phyloP scores from a whole-genome alignment of 2,329 filamentous ascomycete genomes.

The Talaromyces funiculosus region DNA sequence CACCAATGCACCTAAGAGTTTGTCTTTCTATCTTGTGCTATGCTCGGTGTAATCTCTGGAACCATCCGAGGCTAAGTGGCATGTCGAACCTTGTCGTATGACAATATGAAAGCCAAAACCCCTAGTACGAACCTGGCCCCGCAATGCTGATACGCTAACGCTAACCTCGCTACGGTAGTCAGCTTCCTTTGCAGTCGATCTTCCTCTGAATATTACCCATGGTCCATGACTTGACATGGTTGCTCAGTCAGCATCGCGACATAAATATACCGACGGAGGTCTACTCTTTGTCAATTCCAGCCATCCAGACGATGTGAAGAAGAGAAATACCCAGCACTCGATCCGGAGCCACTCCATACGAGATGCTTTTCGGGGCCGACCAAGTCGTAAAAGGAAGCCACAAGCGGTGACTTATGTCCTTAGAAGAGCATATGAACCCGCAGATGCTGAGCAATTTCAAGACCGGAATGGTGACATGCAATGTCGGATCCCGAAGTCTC shows the following conservation, averaged over 20 bases:
- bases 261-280: not conserved
- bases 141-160: not conserved
- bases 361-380: slow-evolving; percentile 13
- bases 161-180: not conserved
- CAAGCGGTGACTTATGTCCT: slow-evolving; percentile 13
- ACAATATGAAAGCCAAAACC: not conserved
- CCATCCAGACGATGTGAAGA: slow-evolving; percentile 13
- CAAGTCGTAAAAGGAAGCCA: slow-evolving; percentile 2
- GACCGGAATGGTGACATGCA: not conserved
- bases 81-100: not conserved
- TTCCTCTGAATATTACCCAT: not conserved
- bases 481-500: not conserved
- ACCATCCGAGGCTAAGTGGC: not conserved
- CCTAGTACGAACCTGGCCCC: not conserved
- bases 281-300: slow-evolving; percentile 12
- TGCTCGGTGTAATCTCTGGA: not conserved
- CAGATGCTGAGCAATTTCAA: not conserved
- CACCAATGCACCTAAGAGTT: not conserved
- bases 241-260: not conserved
- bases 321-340: slow-evolving; percentile 11
- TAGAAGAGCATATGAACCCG: not conserved
- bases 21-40: not conserved
- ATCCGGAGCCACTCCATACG: slow-evolving; percentile 16
- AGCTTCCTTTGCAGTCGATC: not conserved
- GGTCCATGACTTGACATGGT: not conserved